phyloP scores from a whole-genome alignment of 2,329 filamentous ascomycete species.

The Falciphora oryzae region DNA sequence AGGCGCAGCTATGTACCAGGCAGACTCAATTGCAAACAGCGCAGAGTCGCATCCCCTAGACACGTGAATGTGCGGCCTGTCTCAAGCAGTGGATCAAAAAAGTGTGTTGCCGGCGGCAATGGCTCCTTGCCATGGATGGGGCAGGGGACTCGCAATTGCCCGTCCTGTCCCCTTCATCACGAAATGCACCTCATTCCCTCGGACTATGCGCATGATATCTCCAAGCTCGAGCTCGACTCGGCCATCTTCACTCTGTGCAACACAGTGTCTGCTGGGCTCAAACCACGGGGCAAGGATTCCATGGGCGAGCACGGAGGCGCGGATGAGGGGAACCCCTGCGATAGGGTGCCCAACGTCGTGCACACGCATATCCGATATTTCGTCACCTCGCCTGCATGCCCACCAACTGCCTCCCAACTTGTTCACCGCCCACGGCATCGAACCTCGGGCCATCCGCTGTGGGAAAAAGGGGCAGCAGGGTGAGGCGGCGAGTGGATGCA shows the following conservation, averaged over 20 bases:
- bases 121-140: not conserved
- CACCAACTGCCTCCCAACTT: not conserved
- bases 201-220: not conserved
- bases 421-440: not conserved
- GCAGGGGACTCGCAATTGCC: too few relatives aligned
- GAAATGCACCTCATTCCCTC: not conserved
- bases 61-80: not conserved
- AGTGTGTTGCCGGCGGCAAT: not conserved
- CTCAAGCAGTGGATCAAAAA: not conserved
- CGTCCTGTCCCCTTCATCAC: not conserved
- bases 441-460: not conserved
- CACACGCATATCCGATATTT: not conserved
- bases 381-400: not conserved
- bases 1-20: too few relatives aligned
- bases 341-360: not conserved
- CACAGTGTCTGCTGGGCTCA: not conserved
- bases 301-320: not conserved
- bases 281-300: too few relatives aligned
- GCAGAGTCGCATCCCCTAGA: not conserved
- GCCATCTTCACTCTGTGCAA: not conserved
- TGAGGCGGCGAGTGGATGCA: not conserved
- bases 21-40: not conserved
- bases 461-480: not conserved
- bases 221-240: not conserved
- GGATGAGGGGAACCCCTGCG: not conserved